These are phyloP conservation scores for Pseudopithomyces chartarum DNA, from an alignment of 2,329 filamentous ascomycete genomes.

Conservation along the genomic window DNA sequence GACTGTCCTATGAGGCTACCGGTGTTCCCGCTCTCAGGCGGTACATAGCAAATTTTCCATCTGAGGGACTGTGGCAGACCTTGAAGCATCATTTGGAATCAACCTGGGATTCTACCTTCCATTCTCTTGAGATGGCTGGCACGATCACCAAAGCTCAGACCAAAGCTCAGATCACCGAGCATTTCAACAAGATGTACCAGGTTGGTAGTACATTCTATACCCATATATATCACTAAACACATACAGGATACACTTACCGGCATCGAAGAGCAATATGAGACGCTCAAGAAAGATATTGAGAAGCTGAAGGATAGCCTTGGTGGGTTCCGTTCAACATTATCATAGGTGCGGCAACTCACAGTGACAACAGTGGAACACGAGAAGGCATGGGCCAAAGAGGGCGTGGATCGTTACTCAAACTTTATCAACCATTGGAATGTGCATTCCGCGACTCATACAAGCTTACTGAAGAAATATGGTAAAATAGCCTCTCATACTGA, in stretches of 20 bases:
- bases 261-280: neutral
- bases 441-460: neutral
- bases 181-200: neutral
- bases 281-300: neutral
- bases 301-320: neutral
- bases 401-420: neutral
- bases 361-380: neutral
- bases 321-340: neutral
- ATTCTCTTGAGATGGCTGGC: neutral
- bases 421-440: neutral
- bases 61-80: neutral
- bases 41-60: neutral
- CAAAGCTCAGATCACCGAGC: neutral
- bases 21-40: neutral
- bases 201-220: neutral
- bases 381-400: neutral
- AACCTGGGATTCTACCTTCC: neutral
- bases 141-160: neutral
- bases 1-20: neutral
- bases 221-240: neutral
- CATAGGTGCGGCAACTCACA: neutral
- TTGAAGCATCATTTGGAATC: neutral
- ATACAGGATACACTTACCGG: neutral
- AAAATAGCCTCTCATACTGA: too few species aligned
- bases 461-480: neutral